Base-by-base conservation (phyloP, 495 filamentous ascomycete species). In the Penicillium atrosanguineum region DNA sequence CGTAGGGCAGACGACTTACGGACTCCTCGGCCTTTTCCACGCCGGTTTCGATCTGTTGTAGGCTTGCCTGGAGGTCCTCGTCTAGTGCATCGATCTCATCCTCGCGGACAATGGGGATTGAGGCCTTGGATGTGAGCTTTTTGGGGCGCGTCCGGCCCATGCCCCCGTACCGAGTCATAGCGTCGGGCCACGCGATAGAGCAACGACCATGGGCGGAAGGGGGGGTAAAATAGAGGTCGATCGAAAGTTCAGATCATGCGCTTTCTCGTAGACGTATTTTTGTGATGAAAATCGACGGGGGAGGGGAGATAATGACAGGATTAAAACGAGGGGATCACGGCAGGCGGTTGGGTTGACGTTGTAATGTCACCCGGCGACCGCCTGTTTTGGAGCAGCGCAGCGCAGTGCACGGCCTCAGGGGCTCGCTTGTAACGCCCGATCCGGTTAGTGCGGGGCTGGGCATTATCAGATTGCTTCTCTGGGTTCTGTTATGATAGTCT, bases 1-100 rank as follows among this genome's bases (percentile, higher is more conserved):
- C 57, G 66, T 64, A 63, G 71, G 63, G 41, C 63, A 71, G 65
- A 61, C 21, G 31, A 91, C 92, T 84, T 72, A 96, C 94, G 77
- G 88, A 92, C 80, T 98, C 93, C 73, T 98, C 94, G 52, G 82
- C 87, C 68, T 95, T 92, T 73, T 98, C 94, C 55, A 98, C 94
- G 60, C 94, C 94, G 52, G 93, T 96, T 64, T 95, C 91, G 68
- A 96, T 89, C 59, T 80, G 89, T 84, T 71, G 90, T 81, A 74
- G 83, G 74, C 72, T 75, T 59, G 80, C 76, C 62, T 85, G 81
- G 54, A 78, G 73, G 54, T 87, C 85, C 61, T 89, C 86, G 53
- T 89, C 86, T 64, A 83, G 68, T 53, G 71, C 67, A 67, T 97
- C 94, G 72, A 97, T 87, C 53, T 97, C 89, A 63, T 90, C 79